A percentile compares a stretch with the other conserved stretches of the same genome.
Conservation (phyloP, 192 early-diverging fungal genomes). For the Umbelopsis ramanniana region DNA sequence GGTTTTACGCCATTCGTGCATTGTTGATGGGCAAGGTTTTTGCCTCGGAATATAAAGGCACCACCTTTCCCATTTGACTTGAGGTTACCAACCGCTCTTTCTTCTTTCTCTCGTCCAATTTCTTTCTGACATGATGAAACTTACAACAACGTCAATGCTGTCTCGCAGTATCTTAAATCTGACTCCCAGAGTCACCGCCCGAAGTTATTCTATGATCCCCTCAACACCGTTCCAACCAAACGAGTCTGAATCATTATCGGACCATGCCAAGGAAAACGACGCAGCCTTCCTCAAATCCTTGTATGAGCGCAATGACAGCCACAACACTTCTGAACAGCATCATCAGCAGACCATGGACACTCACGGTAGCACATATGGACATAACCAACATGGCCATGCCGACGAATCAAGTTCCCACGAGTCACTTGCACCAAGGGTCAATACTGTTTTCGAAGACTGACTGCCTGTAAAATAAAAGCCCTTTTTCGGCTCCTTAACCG, state of each 20-base stretch:
- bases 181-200: slow-evolving; percentile 4
- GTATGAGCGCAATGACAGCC: slow-evolving; percentile 16
- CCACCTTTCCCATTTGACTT: neutral
- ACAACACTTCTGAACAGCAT: neutral
- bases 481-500: neutral
- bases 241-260: neutral
- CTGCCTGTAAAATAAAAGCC: too few species aligned
- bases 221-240: slow-evolving; percentile 20
- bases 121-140: neutral
- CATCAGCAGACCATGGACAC: slow-evolving; percentile 12
- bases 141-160: neutral
- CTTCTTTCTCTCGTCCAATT: neutral
- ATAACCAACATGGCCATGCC: neutral
- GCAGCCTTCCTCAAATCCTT: slow-evolving; percentile 2
- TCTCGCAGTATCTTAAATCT: neutral
- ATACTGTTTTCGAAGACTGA: slow-evolving; percentile 17
- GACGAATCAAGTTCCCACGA: slow-evolving; percentile 1
- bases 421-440: slow-evolving; percentile 13
- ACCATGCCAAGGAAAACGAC: neutral
- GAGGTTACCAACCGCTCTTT: neutral
- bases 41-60: neutral
- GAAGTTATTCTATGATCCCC: slow-evolving; percentile 31
- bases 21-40: neutral
- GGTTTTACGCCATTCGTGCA: neutral
- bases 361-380: slow-evolving; percentile 10